A percentile compares a stretch with the other conserved stretches of the same genome.
These are phyloP conservation scores for Neopestalotiopsis sp. DNA, from an alignment of 2,329 filamentous ascomycete genomes.

Conservation along the genomic window DNA sequence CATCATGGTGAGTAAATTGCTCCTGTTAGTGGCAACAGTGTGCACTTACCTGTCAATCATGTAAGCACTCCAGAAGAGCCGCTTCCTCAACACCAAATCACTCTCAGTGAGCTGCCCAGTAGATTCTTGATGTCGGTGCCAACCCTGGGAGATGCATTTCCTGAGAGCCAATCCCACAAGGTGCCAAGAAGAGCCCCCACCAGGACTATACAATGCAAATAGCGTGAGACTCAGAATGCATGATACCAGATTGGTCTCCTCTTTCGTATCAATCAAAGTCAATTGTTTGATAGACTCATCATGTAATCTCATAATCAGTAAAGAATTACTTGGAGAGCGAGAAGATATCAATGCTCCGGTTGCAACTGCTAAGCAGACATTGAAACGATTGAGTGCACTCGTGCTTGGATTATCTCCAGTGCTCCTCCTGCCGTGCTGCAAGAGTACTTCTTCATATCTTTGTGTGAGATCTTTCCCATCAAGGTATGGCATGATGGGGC, in stretches of 20 bases:
- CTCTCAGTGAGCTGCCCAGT: background rate
- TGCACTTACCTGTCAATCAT: conserved; percentile 18
- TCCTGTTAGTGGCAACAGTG: background rate
- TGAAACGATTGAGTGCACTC: conserved; percentile 8
- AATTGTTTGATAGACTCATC: conserved; percentile 16
- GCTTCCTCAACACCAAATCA: conserved; percentile 12
- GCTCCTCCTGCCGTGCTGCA: background rate
- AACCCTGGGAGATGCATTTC: conserved; percentile 32
- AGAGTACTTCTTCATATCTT: conserved; percentile 9
- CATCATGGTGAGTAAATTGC: background rate
- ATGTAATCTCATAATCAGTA: conserved; percentile 12
- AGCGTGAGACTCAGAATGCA: conserved; percentile 26
- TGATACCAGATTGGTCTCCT: conserved; percentile 15
- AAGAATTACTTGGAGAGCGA: background rate
- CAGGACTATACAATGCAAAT: conserved; percentile 30
- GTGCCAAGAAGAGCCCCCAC: conserved; percentile 38
- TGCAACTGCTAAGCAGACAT: conserved; percentile 13
- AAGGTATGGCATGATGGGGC: conserved; percentile 5
- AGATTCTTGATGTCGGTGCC: conserved; percentile 31
- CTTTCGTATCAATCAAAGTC: background rate
- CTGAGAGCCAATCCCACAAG: conserved; percentile 37
- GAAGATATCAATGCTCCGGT: conserved; percentile 5
- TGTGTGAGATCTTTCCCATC: background rate
- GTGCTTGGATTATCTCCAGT: background rate
- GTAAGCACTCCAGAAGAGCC: conserved; percentile 23